phyloP scores from a whole-genome alignment of 2,329 filamentous ascomycete genomes.

The Aspergillus vadensis region DNA sequence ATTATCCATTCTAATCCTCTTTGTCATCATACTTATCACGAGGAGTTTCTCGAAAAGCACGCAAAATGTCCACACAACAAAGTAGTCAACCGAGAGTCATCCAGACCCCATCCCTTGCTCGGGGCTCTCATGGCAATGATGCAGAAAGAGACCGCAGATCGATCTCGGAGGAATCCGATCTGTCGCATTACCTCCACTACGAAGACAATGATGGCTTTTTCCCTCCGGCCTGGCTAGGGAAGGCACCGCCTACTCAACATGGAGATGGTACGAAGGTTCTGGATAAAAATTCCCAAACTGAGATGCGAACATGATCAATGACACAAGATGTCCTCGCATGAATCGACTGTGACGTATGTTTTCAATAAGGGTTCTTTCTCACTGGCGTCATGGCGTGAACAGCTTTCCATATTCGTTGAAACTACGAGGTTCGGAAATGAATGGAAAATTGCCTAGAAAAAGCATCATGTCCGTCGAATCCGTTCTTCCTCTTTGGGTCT shows the following conservation, averaged over 20 bases:
- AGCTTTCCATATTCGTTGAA: too few species aligned
- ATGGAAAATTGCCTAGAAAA: too few species aligned
- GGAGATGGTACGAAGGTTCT: neutral
- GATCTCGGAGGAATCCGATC: constrained; percentile 20
- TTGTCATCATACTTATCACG: neutral
- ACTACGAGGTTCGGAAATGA: too few species aligned
- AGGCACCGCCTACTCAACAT: constrained; percentile 14
- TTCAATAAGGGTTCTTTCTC: too few species aligned
- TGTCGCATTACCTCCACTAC: constrained; percentile 38
- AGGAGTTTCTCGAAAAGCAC: neutral
- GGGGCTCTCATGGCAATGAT: neutral
- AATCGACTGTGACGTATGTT: neutral
- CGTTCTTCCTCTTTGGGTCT: too few species aligned
- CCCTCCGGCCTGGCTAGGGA: constrained; percentile 32
- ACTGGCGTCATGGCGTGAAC: too few species aligned
- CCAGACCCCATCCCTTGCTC: neutral
- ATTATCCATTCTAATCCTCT: too few species aligned
- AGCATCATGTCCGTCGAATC: too few species aligned
- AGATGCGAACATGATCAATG: neutral
- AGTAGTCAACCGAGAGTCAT: neutral
- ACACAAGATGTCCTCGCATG: neutral
- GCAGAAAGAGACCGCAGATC: constrained; percentile 3
- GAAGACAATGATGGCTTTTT: constrained; percentile 42
- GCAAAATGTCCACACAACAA: constrained; percentile 11
- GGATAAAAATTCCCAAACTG: neutral